Conservation (phyloP, 306 rosid genomes). For the Pterocarpus macrocarpus region DNA sequence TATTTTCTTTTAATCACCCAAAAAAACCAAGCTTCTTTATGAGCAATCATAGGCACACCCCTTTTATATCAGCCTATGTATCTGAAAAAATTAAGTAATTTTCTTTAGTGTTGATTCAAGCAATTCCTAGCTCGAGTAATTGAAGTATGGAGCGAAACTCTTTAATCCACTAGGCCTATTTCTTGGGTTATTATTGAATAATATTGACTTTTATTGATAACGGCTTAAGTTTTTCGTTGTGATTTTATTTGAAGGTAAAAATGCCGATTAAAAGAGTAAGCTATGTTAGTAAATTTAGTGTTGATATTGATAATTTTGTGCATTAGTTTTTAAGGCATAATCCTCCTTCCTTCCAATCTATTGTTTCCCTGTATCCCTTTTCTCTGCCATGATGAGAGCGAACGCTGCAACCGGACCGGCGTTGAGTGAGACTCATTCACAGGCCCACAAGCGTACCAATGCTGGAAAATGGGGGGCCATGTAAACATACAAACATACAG, state of each 20-base stretch:
- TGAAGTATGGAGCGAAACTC: background rate
- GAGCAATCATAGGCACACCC: background rate
- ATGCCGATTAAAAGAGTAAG: too few species aligned
- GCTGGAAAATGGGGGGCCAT: slow-evolving; percentile 32
- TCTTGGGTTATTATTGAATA: background rate
- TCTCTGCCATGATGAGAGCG: background rate
- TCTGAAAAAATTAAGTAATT: background rate
- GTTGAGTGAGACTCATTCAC: slow-evolving; percentile 32
- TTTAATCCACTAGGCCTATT: background rate
- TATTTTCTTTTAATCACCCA: background rate
- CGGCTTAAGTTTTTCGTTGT: too few species aligned
- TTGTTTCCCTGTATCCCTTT: background rate
- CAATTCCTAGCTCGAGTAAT: background rate
- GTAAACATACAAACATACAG: background rate
- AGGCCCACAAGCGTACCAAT: background rate
- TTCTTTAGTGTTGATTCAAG: background rate
- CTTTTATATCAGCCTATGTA: background rate
- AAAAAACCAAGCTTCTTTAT: background rate
- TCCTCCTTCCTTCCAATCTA: too few species aligned
- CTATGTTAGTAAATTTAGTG: background rate
- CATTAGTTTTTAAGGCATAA: too few species aligned
- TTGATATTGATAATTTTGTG: background rate
- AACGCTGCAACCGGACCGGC: slow-evolving; percentile 30
- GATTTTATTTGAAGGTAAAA: too few species aligned
- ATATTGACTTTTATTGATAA: too few species aligned